phyloP scores from a whole-genome alignment of 208 protist species.

The Wallacemonas sp. region DNA sequence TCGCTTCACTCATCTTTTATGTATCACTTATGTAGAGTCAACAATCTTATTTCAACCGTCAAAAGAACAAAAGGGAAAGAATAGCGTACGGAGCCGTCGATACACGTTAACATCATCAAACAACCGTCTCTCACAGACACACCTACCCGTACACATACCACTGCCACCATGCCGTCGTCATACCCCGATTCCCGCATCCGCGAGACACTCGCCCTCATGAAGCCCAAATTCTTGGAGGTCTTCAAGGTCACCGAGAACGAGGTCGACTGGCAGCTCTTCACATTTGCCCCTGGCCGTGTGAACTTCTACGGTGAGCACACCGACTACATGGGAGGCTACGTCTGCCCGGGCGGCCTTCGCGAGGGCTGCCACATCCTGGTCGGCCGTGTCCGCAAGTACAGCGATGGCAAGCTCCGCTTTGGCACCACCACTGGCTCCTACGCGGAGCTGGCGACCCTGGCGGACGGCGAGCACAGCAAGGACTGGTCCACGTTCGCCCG shows the following conservation, averaged over 20 bases:
- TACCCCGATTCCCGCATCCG: constrained; percentile 46
- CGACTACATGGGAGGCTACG: constrained; percentile 79
- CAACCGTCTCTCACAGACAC: no score
- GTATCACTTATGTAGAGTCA: no score
- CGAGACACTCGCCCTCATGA: constrained; percentile 40
- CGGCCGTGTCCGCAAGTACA: constrained; percentile 35
- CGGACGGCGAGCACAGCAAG: constrained; percentile 36
- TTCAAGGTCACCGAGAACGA: constrained; percentile 39
- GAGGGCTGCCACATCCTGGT: constrained; percentile 64
- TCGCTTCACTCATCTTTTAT: no score
- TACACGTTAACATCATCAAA: no score
- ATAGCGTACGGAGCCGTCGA: no score
- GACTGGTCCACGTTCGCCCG: constrained; percentile 52
- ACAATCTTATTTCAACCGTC: no score
- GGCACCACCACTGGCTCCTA: constrained; percentile 35
- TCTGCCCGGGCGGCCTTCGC: constrained; percentile 50
- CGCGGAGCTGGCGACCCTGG: constrained; percentile 36
- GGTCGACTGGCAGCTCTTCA: constrained; percentile 59
- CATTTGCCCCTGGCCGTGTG: constrained; percentile 71
- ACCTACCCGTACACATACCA: no score
- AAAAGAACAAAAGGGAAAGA: no score
- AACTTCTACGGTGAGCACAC: constrained; percentile 89
- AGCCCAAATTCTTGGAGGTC: constrained; percentile 58
- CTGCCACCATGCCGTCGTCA: constrained; percentile 25
- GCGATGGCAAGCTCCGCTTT: constrained; percentile 50